phyloP scores from a whole-genome alignment of 2,329 filamentous ascomycete species.

The Thelonectria rubi region DNA sequence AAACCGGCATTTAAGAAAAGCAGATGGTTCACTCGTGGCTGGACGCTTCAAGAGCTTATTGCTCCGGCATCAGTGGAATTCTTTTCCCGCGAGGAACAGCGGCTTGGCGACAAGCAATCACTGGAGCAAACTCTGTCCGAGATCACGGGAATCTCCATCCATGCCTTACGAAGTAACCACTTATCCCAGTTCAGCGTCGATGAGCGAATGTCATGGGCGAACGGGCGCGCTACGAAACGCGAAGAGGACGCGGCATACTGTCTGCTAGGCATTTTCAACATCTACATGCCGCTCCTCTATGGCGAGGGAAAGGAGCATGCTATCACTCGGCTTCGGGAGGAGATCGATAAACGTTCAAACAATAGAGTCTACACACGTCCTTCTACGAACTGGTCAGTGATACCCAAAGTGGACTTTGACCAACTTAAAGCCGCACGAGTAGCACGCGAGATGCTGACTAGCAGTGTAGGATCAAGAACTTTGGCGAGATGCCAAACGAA shows the following conservation, averaged over 20 bases:
- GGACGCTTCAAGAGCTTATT: constrained; percentile 2
- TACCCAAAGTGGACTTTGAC: too few species aligned
- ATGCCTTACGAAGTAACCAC: neutral
- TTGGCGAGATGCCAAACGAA: too few species aligned
- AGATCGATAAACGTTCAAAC: too few species aligned
- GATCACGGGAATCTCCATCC: neutral
- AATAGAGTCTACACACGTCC: too few species aligned
- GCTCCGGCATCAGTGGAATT: neutral
- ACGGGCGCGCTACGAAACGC: neutral
- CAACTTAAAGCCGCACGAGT: too few species aligned
- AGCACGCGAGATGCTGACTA: too few species aligned
- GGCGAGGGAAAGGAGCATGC: neutral
- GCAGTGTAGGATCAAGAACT: too few species aligned
- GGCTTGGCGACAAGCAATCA: too few species aligned
- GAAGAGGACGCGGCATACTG: neutral
- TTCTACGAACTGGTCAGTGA: too few species aligned
- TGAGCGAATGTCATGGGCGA: neutral
- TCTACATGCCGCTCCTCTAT: neutral
- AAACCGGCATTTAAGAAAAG: neutral
- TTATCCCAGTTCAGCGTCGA: neutral
- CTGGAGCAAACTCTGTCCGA: neutral
- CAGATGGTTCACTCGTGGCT: constrained; percentile 6
- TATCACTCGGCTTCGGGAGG: neutral
- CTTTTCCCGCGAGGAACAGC: too few species aligned
- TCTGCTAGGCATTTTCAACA: neutral